A percentile compares a stretch with the other conserved stretches of the same genome.
Evolutionary conservation across 2,329 filamentous ascomycete species (phyloP).

Genomic region (Geosmithia morbida): DNA sequence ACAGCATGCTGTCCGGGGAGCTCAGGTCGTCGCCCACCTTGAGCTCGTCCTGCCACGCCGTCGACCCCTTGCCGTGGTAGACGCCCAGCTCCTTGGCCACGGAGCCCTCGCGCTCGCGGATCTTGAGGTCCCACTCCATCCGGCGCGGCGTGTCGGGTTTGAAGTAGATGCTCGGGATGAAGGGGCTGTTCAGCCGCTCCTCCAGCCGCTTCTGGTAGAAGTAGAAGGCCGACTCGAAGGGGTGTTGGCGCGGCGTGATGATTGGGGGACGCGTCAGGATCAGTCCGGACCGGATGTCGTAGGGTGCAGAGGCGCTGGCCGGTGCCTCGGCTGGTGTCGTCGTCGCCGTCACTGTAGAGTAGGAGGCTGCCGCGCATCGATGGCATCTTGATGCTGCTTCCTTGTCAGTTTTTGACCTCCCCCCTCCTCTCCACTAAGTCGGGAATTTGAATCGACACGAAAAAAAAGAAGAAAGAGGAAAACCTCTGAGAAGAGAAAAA

Average conservation of each 20-base stretch:
- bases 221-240: slow-evolving; percentile 87
- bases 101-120: slow-evolving; percentile 55
- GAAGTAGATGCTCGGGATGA: slow-evolving; percentile 88
- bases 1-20: slow-evolving; percentile 47
- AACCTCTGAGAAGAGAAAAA: too few relatives aligned
- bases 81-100: slow-evolving; percentile 73
- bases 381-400: slow-evolving; percentile 17
- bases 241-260: slow-evolving; percentile 67
- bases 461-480: too few relatives aligned
- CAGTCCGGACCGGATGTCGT: slow-evolving; percentile 49
- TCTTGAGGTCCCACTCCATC: slow-evolving; percentile 81
- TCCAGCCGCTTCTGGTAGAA: slow-evolving; percentile 97
- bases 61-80: slow-evolving; percentile 56
- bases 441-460: too few relatives aligned
- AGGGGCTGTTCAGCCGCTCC: slow-evolving; percentile 77
- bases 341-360: slow-evolving; percentile 9
- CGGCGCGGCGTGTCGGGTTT: slow-evolving; percentile 76
- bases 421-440: too few relatives aligned
- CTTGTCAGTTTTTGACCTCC: not conserved
- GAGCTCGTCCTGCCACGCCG: slow-evolving; percentile 87
- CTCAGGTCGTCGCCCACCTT: slow-evolving; percentile 57
- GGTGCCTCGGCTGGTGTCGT: slow-evolving; percentile 8
- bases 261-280: slow-evolving; percentile 81
- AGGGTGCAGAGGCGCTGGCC: slow-evolving; percentile 5
- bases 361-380: slow-evolving; percentile 21